Evolutionary conservation across 805 yeast genomes (phyloP), one percentile per base, ranked within the genome.

Genomic region (Wickerhamiella domercqiae): DNA sequence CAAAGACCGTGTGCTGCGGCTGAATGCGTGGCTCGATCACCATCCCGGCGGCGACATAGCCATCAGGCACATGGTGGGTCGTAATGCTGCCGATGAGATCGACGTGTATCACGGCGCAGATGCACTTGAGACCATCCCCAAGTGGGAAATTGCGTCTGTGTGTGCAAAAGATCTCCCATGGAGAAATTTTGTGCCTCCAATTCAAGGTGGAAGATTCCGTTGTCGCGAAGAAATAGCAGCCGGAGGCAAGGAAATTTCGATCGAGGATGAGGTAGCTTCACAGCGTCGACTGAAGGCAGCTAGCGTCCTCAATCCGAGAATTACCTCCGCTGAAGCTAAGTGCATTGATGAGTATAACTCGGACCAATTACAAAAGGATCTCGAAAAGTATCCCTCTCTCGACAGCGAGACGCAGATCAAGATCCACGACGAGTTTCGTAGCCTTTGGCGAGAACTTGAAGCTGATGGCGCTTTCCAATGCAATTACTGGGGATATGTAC

Each of bases 31-130:
- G 94, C 55, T 83, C 25, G 63, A 62, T 19, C 63, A 49, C 36
- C 95, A 83, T 55, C 95, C 95, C 0, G 95, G 95, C 13, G 94
- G 95, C 4, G 86, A 77, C 41, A 78, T 73, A 50, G 86, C 93
- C 2, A 75, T 84, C 5, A 64, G 63, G 48, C 95, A 84, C 56
- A 66, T 83, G 77, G 70, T 83, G 3, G 95, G 95, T 2, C 61
- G 87, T 39, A 94, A 83, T 57, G 93, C 94, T 16, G 76, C 90
- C 0, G 93, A 82, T 53, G 94, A 84, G 54, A 82, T 83, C 80
- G 69, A 74, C 37, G 84, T 86, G 6, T 83, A 81, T 50, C 94
- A 83, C 53, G 55, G 70, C 32, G 71, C 65, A 9, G 78, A 71
- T 35, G 70, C 90, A 0, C 59, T 68, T 6, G 34, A 42, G 2